Evolutionary conservation across 1,284 basidiomycete species (phyloP), one percentile per base, ranked within the genome.

Genomic region (Caloboletus inedulis): DNA sequence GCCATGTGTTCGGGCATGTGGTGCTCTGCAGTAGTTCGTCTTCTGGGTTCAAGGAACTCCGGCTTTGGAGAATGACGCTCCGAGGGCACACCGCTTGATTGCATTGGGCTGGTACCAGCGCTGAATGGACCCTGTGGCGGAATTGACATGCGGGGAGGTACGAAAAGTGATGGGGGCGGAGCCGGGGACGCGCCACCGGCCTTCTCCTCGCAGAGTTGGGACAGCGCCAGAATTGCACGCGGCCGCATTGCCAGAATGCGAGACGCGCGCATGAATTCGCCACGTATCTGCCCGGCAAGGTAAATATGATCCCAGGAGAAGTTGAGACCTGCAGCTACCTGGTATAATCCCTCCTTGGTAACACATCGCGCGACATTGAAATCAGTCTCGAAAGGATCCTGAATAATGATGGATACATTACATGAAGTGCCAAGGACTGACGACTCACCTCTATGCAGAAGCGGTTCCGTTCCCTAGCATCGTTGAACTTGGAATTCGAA

Each of bases 311-410:
- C 18, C 27, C 10, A 18, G 25, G 9, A 7, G 4, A 42, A 23
- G 18, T 27, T 14, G 21, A 30, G 27, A 40, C 6, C 3, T 4
- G 37, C 10, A 45, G 49, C 33, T 55, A 94, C 92, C 40, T 92
- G 93, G 69, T 98, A 98, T 47, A 98, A 77, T 1, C 96, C 96
- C 66, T 99, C 96, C 67, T 88, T 91, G 23, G 96, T 98, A 21
- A 98, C 96, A 59, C 96, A 98, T 57, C 96, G 81, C 3, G 94
- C 89, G 41, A 99, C 96, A 62, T 99, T 99, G 76, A 91, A 99
- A 61, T 94, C 87, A 35, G 79, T 81, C 70, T 98, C 95, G 68
- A 99, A 99, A 1, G 96, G 96, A 73, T 99, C 96, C 87, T 97
- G 57, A 52, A 58, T 30, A 53, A 5, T 37, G n/a, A 25, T 64